Conservation (phyloP, 805 yeast species). For the Peterozyma xylosa region DNA sequence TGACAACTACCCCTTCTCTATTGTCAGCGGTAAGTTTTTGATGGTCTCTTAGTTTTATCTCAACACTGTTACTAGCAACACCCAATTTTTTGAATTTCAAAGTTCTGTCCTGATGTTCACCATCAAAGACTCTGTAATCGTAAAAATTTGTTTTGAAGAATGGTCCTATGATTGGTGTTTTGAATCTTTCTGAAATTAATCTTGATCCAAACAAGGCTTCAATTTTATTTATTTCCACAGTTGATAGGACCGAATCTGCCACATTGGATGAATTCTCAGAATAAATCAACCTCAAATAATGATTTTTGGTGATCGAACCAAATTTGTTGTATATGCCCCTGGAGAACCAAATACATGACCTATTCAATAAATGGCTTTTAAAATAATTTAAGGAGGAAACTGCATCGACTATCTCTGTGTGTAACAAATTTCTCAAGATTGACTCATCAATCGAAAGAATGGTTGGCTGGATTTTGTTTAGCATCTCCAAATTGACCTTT, state of each 20-base stretch:
- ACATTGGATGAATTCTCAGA: slow-evolving; percentile 20
- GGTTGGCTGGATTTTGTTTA: slow-evolving; percentile 18
- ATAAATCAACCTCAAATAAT: slow-evolving; percentile 35
- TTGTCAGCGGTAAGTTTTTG: slow-evolving; percentile 23
- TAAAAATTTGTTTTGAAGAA: slow-evolving; percentile 49
- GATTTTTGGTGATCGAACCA: slow-evolving; percentile 17
- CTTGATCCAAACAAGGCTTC: slow-evolving; percentile 42
- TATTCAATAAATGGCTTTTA: slow-evolving; percentile 20
- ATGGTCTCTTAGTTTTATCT: slow-evolving; percentile 41
- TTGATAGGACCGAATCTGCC: slow-evolving; percentile 9
- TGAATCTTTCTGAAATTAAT: slow-evolving; percentile 41
- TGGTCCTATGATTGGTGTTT: slow-evolving; percentile 47
- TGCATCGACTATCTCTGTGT: slow-evolving; percentile 9
- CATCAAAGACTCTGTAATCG: slow-evolving; percentile 48
- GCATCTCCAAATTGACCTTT: slow-evolving; percentile 10
- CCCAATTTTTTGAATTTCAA: slow-evolving; percentile 33
- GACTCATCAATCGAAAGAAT: slow-evolving; percentile 22
- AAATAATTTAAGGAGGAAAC: slow-evolving; percentile 9
- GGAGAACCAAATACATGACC: slow-evolving; percentile 35
- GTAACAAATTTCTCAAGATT: slow-evolving; percentile 16
- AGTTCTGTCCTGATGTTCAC: slow-evolving; percentile 6
- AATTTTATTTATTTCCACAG: slow-evolving; percentile 23
- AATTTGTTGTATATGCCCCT: slow-evolving; percentile 38
- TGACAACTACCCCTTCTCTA: slow-evolving; percentile 41
- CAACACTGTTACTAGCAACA: slow-evolving; percentile 51